Evolutionary conservation across 768 basidiomycete genomes (phyloP).

Genomic region (Saitozyma sp.): DNA sequence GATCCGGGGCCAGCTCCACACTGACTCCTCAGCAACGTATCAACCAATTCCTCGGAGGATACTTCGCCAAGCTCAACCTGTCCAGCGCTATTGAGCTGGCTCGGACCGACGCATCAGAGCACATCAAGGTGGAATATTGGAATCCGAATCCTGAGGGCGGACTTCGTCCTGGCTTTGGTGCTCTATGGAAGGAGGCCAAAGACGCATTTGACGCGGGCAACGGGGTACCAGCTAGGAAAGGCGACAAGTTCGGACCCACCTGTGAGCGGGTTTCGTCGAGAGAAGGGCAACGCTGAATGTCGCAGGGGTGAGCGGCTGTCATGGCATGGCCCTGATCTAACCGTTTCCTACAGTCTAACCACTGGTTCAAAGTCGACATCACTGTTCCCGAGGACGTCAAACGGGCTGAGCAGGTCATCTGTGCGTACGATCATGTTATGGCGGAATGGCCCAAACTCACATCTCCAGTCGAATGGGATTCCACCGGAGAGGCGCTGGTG

Average conservation of each 20-base stretch:
- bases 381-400: conserved; percentile 72
- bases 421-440: conserved; percentile 1
- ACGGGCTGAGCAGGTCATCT: conserved; percentile 79
- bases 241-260: conserved; percentile 85
- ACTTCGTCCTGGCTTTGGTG: too few relatives aligned
- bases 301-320: background rate
- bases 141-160: conserved; percentile 63
- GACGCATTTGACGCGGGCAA: conserved; percentile 64
- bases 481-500: conserved; percentile 90
- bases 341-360: conserved; percentile 65
- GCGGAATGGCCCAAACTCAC: background rate
- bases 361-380: conserved; percentile 89
- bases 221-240: conserved; percentile 68
- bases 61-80: conserved; percentile 79
- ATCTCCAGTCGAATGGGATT: conserved; percentile 83
- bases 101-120: conserved; percentile 65
- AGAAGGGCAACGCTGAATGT: background rate
- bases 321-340: background rate
- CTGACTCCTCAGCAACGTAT: conserved; percentile 2
- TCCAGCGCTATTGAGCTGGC: conserved; percentile 73
- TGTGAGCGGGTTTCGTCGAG: conserved; percentile 54
- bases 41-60: conserved; percentile 61
- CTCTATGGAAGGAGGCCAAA: conserved; percentile 85
- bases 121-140: conserved; percentile 81
- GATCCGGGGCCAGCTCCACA: too few relatives aligned